Evolutionary conservation across 805 yeast species (phyloP), one percentile per base, ranked within the genome.

Genomic region (Ogataea minuta): DNA sequence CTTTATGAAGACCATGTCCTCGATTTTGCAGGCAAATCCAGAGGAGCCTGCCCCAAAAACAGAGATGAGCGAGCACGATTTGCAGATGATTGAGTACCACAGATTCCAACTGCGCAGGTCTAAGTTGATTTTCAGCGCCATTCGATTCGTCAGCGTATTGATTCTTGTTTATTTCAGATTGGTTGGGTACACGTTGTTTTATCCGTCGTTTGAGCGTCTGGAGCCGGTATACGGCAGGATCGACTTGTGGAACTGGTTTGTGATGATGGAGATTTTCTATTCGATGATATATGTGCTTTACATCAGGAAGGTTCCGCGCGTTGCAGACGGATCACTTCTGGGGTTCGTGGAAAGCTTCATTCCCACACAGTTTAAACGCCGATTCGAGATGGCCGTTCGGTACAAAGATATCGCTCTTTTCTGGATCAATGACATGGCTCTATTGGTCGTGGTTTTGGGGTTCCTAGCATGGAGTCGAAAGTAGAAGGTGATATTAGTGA

Each of bases 1-100:
- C 31, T 53, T 59, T 32, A 55, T 59, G 60, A 57, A 56, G 20
- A 50, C 54, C 2, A 48, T 59, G 56, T 48, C 57, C 1, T 49
- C 60, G 3, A 34, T 58, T 12, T 30, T 59, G 14, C 43, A 40
- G n/a, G 28, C 19, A 14, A 40, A 34, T 19, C 28, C 26, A 15
- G 19, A 20, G 9, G 34, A 15, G 6, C 35, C 23, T 12, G 15
- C 20, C 10, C 6, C 13, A 12, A 11, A 13, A 8, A 23, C 13
- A 6, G 13, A 31, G 16, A 4, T 21, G 4, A 10, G 23, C 3
- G 36, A 37, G 16, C 48, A 52, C 17, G 41, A 51, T 9, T 23
- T 34, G 9, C 39, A 47, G 24, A 9, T 41, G 24, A 26, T 31
- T 4, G 44, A 38, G 16, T 50, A 46, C 24, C 24, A 48, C 13